Percentiles rank a stretch among this genome's conserved stretches.
Evolutionary conservation across 768 basidiomycete species (phyloP).

Genomic region (Boletus rubescentipes): DNA sequence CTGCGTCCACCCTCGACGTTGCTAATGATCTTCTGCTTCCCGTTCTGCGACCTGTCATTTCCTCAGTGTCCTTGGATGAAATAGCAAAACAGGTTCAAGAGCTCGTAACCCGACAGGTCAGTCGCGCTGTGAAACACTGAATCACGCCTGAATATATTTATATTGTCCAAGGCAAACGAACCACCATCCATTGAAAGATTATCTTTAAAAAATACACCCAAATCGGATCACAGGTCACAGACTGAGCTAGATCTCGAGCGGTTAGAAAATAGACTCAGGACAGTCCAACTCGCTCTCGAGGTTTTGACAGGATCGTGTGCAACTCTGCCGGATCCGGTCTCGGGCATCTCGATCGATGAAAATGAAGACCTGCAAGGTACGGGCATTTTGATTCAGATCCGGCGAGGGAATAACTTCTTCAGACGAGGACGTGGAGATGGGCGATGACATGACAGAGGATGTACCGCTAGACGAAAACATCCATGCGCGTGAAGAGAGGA

Average conservation of each 20-base stretch:
- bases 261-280: constrained; percentile 69
- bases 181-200: constrained; percentile 52
- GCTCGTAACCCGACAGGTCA: constrained; percentile 52
- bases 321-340: constrained; percentile 75
- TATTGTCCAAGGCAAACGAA: constrained; percentile 43
- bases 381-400: neutral
- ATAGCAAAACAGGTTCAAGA: constrained; percentile 48
- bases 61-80: constrained; percentile 55
- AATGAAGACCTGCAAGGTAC: constrained; percentile 39
- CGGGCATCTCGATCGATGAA: constrained; percentile 34
- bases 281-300: constrained; percentile 82
- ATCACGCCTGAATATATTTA: constrained; percentile 4
- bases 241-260: constrained; percentile 70
- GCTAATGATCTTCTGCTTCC: constrained; percentile 74
- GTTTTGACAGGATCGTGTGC: constrained; percentile 88
- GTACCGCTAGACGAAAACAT: constrained; percentile 24
- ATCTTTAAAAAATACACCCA: constrained; percentile 63
- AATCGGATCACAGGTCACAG: constrained; percentile 72
- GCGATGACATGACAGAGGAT: constrained; percentile 27
- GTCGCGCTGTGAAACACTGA: constrained; percentile 3
- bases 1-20: constrained; percentile 60
- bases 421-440: constrained; percentile 44
- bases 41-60: constrained; percentile 63
- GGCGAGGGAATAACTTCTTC: constrained; percentile 36
- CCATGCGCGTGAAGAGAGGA: constrained; percentile 22